Evolutionary conservation across 1,139 yeast genomes (phyloP).

Genomic region (Meyerozyma smithsonii): DNA sequence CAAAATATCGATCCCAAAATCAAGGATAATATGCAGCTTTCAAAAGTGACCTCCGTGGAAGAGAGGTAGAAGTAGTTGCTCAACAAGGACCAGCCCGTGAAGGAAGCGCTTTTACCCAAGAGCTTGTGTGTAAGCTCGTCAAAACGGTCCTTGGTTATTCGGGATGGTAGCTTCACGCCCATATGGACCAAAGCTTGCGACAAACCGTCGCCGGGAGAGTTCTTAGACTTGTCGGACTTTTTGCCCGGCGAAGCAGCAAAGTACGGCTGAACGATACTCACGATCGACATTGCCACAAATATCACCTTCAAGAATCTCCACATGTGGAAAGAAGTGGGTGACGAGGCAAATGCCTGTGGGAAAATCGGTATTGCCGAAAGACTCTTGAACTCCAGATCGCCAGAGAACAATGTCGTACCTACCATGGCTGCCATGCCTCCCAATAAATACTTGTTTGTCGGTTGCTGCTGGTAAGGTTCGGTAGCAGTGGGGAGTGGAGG

Average conservation of each 20-base stretch:
- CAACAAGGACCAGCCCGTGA: constrained; percentile 16
- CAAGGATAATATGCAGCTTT: constrained; percentile 30
- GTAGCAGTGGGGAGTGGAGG: constrained; percentile 8
- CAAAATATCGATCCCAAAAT: constrained; percentile 27
- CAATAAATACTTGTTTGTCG: constrained; percentile 31
- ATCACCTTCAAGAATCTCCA: constrained; percentile 24
- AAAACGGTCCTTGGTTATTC: constrained; percentile 16
- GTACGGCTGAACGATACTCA: constrained; percentile 22
- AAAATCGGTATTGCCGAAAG: constrained; percentile 3
- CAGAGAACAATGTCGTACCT: constrained; percentile 43
- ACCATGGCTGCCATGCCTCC: constrained; percentile 57
- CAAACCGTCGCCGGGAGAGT: constrained; percentile 15
- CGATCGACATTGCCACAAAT: constrained; percentile 24
- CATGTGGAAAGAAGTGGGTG: constrained; percentile 21
- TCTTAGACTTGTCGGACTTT: background rate
- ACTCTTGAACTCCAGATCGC: constrained; percentile 8
- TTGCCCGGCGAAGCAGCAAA: constrained; percentile 6
- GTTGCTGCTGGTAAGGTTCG: constrained; percentile 7
- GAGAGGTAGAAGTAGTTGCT: constrained; percentile 28
- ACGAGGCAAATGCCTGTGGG: constrained; percentile 14
- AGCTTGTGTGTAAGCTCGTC: constrained; percentile 19
- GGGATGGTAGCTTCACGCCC: constrained; percentile 28
- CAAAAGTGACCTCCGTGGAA: constrained; percentile 32
- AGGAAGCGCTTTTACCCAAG: constrained; percentile 16
- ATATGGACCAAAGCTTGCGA: constrained; percentile 20